phyloP scores from a whole-genome alignment of 2,329 filamentous ascomycete species.

The Cadophora sp. region DNA sequence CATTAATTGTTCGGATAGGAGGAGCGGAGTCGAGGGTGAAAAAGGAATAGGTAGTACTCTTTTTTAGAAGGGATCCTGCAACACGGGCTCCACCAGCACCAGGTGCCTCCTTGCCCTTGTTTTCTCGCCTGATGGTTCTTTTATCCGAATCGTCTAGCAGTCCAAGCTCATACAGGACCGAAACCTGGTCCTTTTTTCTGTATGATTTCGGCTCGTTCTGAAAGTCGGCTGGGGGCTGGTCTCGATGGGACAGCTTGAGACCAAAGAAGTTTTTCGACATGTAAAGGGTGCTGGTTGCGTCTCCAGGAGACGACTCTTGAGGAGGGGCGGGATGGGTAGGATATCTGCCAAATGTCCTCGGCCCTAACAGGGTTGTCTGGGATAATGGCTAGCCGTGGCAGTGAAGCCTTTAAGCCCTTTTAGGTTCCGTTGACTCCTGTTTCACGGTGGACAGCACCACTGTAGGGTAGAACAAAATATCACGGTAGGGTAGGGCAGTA shows the following conservation, averaged over 20 bases:
- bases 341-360: constrained; percentile 10
- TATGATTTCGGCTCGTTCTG: constrained; percentile 17
- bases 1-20: constrained; percentile 24
- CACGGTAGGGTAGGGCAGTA: constrained; percentile 7
- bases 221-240: constrained; percentile 1
- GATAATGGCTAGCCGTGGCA: constrained; percentile 8
- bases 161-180: constrained; percentile 44
- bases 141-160: constrained; percentile 40
- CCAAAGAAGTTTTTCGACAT: constrained; percentile 42
- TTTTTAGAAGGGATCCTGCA: constrained; percentile 42
- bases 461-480: constrained; percentile 2
- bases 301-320: constrained; percentile 17
- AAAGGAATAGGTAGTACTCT: constrained; percentile 39
- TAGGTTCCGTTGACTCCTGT: constrained; percentile 18
- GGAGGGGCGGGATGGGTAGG: constrained; percentile 8
- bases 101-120: constrained; percentile 36
- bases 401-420: constrained; percentile 18
- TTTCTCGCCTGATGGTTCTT: constrained; percentile 40
- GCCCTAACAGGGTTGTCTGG: constrained; percentile 6
- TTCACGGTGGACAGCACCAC: constrained; percentile 20
- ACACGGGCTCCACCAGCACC: constrained; percentile 38
- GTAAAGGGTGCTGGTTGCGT: constrained; percentile 24
- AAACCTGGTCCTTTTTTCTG: constrained; percentile 39
- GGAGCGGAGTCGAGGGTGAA: constrained; percentile 31
- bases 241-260: constrained; percentile 27